Percentiles rank a stretch among this genome's conserved stretches.
phyloP scores from a whole-genome alignment of 2,329 filamentous ascomycete species.

The Arachnomyces sp. region DNA sequence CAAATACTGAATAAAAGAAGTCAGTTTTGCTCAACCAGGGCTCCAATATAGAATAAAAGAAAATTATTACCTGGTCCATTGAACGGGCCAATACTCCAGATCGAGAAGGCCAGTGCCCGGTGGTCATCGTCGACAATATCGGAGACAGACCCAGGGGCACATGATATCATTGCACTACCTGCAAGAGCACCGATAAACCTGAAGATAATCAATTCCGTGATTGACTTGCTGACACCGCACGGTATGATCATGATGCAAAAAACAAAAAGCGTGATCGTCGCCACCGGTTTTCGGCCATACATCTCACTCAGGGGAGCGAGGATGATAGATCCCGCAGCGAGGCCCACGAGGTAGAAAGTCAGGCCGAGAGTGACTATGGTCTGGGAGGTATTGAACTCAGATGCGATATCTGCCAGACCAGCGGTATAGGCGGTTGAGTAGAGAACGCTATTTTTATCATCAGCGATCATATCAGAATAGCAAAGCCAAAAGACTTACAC shows the following conservation, averaged over 20 bases:
- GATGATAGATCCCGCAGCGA: conserved; percentile 64
- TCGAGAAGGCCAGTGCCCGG: conserved; percentile 71
- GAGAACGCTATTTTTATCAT: conserved; percentile 44
- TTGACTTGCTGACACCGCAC: conserved; percentile 59
- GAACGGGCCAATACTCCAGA: conserved; percentile 78
- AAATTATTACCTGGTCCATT: conserved; percentile 55
- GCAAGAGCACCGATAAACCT: conserved; percentile 69
- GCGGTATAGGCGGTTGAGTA: conserved; percentile 76
- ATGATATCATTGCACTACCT: conserved; percentile 73
- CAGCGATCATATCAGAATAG: background rate
- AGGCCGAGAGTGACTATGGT: conserved; percentile 66
- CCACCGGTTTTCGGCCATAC: conserved; percentile 49
- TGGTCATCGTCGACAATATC: conserved; percentile 77
- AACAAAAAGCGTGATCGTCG: conserved; percentile 55
- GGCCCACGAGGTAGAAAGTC: conserved; percentile 69
- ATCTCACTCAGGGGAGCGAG: conserved; percentile 59
- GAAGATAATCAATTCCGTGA: conserved; percentile 61
- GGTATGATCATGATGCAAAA: conserved; percentile 67
- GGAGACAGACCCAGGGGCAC: conserved; percentile 72
- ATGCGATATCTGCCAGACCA: conserved; percentile 60
- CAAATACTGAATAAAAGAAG: conserved; percentile 34
- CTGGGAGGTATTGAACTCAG: conserved; percentile 54
- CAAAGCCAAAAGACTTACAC: conserved; percentile 33
- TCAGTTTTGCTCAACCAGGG: background rate
- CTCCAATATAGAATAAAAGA: background rate